Evolutionary conservation across 73 alveolate genomes (phyloP), one percentile per base, ranked within the genome.

Genomic region (Diophrys appendiculata): DNA sequence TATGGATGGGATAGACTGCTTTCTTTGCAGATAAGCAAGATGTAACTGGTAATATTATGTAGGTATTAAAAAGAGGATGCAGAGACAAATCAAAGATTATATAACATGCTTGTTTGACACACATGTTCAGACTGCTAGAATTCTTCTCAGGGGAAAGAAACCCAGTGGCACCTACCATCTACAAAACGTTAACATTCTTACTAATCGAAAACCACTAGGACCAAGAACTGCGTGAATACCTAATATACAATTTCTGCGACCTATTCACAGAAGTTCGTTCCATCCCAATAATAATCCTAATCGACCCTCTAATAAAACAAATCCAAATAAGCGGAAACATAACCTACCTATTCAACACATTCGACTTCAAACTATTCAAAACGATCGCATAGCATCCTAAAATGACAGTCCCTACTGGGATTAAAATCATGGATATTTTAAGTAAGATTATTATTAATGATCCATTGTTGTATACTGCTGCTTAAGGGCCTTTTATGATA

Each of bases 281-380:
- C 31, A 96, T 96, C 34, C 99, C 99, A 8, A 96, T 95, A 1
- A 98, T 94, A 29, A 96, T 96, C 33, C 77, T 96, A 74, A 79
- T 96, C 1, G 99, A 96, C 73, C 98, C 99, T 1, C 88, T 92
- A 68, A 89, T 94, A 0, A 94, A 95, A 70, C 93, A 94, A 81
- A 93, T 96, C 0, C 89, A 80, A 79, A 80, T 93, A 29, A 65
- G 84, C 23, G 74, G 77, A 24, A 54, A 77, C 28, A 33, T 85
- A 1, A 77, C 80, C 3, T 70, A 56, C 35, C 26, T 84, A 22
- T 92, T 94, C 65, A 96, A 96, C 78, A 77, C 92, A 64, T 89
- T 90, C 78, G 98, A 96, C 80, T 79, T 96, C 76, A 88, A 87
- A 23, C 86, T 96, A 64, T 90, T 94, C 82, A 81, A 88, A 22